These are phyloP conservation scores for Solanum chaucha DNA, from an alignment of 257 asterid species.

Conservation along the genomic window DNA sequence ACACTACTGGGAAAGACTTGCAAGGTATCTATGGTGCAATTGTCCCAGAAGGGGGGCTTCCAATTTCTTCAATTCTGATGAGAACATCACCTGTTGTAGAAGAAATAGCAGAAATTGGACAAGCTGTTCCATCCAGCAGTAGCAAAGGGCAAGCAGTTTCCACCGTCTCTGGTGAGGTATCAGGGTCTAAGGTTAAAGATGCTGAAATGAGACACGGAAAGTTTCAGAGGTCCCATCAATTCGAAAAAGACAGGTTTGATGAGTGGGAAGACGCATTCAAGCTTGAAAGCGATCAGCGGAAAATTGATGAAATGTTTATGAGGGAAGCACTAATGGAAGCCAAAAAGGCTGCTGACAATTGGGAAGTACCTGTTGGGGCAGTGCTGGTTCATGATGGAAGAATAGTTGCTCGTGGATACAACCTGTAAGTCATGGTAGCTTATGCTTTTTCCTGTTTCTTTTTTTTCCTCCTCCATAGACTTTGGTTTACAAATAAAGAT, in stretches of 20 bases:
- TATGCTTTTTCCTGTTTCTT: not conserved
- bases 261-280: slow-evolving; percentile 93
- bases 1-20: slow-evolving; percentile 10
- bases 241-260: slow-evolving; percentile 58
- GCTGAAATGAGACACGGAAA: slow-evolving; percentile 33
- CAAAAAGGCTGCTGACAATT: slow-evolving; percentile 77
- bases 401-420: slow-evolving; percentile 91
- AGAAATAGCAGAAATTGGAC: slow-evolving; percentile 20
- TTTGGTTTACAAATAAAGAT: not conserved
- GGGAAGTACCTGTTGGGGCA: slow-evolving; percentile 99
- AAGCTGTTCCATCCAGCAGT: slow-evolving; percentile 30
- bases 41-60: slow-evolving; percentile 13
- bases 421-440: slow-evolving; percentile 55
- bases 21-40: slow-evolving; percentile 14
- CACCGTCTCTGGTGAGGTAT: slow-evolving; percentile 19
- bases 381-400: slow-evolving; percentile 80
- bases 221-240: slow-evolving; percentile 56
- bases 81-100: slow-evolving; percentile 37
- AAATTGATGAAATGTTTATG: slow-evolving; percentile 80
- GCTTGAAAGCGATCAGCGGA: slow-evolving; percentile 57
- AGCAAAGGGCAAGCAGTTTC: slow-evolving; percentile 18
- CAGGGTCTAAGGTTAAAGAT: slow-evolving; percentile 21
- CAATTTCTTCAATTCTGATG: slow-evolving; percentile 27
- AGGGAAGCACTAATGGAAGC: slow-evolving; percentile 93
- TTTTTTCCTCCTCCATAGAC: not conserved